Conservation (phyloP, 495 filamentous ascomycete species). For the Rostrohypoxylon terebratum region DNA sequence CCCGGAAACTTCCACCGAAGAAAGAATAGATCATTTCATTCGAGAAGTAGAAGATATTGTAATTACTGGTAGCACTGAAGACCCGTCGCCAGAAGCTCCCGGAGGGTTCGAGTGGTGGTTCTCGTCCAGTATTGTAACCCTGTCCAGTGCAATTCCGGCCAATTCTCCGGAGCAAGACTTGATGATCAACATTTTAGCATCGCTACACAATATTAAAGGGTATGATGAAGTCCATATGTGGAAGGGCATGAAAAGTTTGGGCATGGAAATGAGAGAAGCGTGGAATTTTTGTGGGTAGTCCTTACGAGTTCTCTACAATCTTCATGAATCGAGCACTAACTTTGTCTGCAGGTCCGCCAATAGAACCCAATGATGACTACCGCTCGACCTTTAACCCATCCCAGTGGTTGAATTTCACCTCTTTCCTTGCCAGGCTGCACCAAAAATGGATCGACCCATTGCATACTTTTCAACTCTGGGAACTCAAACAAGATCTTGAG, state of each 20-base stretch:
- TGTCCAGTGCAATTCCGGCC: conserved; percentile 1
- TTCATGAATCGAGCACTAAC: neutral
- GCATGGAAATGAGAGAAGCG: neutral
- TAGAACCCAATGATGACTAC: too few species aligned
- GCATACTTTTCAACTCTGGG: neutral
- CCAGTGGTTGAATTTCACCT: conserved; percentile 25
- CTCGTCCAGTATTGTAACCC: neutral
- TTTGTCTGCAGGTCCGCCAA: neutral
- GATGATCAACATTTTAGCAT: neutral
- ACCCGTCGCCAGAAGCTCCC: neutral
- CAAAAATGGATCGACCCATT: neutral
- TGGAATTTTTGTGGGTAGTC: conserved; percentile 11
- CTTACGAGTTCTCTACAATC: neutral
- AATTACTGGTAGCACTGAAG: too few species aligned
- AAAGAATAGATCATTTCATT: neutral
- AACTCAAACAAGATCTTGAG: conserved; percentile 5
- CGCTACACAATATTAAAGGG: neutral
- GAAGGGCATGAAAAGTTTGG: neutral
- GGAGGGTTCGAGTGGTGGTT: neutral
- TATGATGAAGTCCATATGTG: neutral
- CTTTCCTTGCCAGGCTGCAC: conserved; percentile 7
- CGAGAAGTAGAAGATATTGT: neutral
- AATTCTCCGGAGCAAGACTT: conserved; percentile 5
- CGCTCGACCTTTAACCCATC: too few species aligned
- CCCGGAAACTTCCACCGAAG: neutral